phyloP scores from a whole-genome alignment of 169 alveolate species.

The Perkinsus marinus region DNA sequence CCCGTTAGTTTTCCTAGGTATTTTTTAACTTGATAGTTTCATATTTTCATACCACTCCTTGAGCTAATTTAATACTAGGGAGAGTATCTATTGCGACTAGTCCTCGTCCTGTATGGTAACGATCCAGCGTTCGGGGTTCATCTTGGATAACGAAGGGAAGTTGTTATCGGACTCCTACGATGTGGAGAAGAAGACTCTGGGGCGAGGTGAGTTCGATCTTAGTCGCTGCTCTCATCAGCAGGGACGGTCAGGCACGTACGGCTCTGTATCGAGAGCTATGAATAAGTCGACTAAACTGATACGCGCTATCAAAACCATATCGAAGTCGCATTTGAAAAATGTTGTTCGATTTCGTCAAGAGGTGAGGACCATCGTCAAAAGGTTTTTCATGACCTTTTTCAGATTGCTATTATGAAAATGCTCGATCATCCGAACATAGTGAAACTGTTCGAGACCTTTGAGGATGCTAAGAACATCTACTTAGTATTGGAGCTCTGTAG shows the following conservation, averaged over 20 bases:
- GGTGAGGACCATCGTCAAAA: slow-evolving; percentile 43
- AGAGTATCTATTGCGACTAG: background rate
- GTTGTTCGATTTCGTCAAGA: slow-evolving; percentile 69
- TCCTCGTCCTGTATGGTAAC: background rate
- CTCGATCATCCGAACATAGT: slow-evolving; percentile 88
- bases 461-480: slow-evolving; percentile 16
- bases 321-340: slow-evolving; percentile 61
- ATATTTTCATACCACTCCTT: too few relatives aligned
- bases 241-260: slow-evolving; percentile 52
- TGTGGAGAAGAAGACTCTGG: slow-evolving; percentile 7
- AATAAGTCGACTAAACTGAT: slow-evolving; percentile 38
- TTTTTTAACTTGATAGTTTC: background rate
- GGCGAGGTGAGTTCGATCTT: slow-evolving; percentile 14
- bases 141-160: background rate
- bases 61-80: too few relatives aligned
- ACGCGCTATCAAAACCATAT: slow-evolving; percentile 68
- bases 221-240: slow-evolving; percentile 17
- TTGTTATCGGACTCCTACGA: background rate
- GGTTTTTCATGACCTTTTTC: background rate
- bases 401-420: slow-evolving; percentile 44
- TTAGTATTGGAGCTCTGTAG: slow-evolving; percentile 55
- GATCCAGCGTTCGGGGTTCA: background rate
- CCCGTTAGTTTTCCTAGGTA: background rate
- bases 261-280: slow-evolving; percentile 53
- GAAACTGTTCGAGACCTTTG: slow-evolving; percentile 71